These are phyloP conservation scores for Yamadazyma conglobata DNA, from an alignment of 1,139 yeast species.

Conservation along the genomic window DNA sequence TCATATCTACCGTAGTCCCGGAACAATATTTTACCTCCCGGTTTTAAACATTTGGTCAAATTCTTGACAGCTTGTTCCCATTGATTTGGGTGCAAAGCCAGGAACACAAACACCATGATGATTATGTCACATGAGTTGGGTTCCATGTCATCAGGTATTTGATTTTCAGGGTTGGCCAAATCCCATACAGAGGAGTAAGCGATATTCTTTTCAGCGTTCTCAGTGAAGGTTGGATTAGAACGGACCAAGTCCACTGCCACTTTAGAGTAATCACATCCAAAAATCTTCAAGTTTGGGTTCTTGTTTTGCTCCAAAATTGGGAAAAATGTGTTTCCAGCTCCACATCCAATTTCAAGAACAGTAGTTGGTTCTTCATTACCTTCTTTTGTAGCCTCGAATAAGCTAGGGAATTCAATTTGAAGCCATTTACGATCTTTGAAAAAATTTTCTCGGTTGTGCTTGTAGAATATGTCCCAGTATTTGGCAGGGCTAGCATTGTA, in stretches of 20 bases:
- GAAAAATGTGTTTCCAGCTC: conserved; percentile 95
- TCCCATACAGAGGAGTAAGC: conserved; percentile 96
- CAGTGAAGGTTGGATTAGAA: conserved; percentile 55
- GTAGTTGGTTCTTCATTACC: conserved; percentile 64
- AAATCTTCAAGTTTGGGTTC: conserved; percentile 69
- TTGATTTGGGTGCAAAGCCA: conserved; percentile 88
- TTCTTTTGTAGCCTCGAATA: conserved; percentile 71
- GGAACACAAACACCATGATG: conserved; percentile 89
- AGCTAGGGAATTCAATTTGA: conserved; percentile 84
- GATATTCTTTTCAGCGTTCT: conserved; percentile 41
- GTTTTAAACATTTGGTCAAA: conserved; percentile 69
- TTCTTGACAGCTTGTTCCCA: conserved; percentile 81
- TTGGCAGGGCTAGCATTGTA: conserved; percentile 86
- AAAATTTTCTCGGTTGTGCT: conserved; percentile 86
- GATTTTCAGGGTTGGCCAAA: conserved; percentile 71
- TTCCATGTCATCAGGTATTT: conserved; percentile 79
- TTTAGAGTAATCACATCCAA: conserved; percentile 88
- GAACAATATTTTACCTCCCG: conserved; percentile 86
- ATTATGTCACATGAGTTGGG: conserved; percentile 84
- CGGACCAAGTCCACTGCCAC: conserved; percentile 87
- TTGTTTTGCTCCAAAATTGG: conserved; percentile 81
- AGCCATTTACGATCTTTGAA: conserved; percentile 97
- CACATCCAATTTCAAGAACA: conserved; percentile 93
- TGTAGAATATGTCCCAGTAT: conserved; percentile 93
- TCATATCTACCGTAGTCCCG: conserved; percentile 97